Base-by-base conservation (phyloP, 2,329 filamentous ascomycete species). In the Botrytis porri region DNA sequence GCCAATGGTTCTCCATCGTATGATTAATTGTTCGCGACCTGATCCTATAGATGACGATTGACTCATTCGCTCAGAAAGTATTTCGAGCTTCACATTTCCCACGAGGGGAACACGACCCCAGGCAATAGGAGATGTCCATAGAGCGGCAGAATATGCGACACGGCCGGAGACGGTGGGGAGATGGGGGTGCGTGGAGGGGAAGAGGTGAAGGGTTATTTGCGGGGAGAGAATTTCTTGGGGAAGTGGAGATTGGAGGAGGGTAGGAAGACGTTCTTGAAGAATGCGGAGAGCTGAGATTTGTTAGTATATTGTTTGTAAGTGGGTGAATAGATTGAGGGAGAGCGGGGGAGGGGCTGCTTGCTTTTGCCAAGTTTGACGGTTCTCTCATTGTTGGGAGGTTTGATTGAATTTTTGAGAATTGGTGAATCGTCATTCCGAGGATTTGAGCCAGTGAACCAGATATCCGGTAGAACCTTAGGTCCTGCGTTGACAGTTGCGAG, bases 51-150 rank as follows among this genome's bases (percentile, higher is more conserved):
- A 66, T 60, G 61, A 72, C 16, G 67, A 57, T 63, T 62, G 69
- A 2, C 84, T 83, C 88, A 99, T 96, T 77, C 95, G 92, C 84
- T 97, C 95, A 20, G 93, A 95, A 29, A 97, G 83, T 70, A 99
- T 96, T 78, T 93, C 90, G 18, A 99, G 88, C 77, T 90, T 91
- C 62, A 98, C 93, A 79, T 97, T 97, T 77, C 95, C 95, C 45
- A 98, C 88, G 32, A 98, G 89, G 3, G 96, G 96, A 1, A 99
- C 88, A 41, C 93, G 90, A 79, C 97, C 97, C 96, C 96, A 99
- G 43, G 95, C 95, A 69, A 99, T 92, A 0, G 96, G 96, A 0
- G 95, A 94, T 0, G 96, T 98, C 95, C 95, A 98, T 54, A 99
- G 86, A 4, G 96, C 96, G 29, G 96, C 95, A 51, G 92, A 92